Evolutionary conservation across 306 rosid genomes (phyloP).

Genomic region (Cucurbita moschata): DNA sequence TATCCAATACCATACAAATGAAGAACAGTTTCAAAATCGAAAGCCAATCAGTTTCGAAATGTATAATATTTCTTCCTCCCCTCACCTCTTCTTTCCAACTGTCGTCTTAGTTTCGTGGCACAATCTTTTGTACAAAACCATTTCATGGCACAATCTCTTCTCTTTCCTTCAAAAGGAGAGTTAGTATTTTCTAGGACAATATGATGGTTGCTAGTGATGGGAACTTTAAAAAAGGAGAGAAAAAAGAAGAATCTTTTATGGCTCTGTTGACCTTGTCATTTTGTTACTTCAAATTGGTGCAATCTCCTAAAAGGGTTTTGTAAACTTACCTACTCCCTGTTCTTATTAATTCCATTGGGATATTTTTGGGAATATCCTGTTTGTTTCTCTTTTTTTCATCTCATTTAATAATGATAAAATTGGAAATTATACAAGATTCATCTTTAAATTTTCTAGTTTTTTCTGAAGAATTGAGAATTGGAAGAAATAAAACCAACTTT

Average conservation of each 20-base stretch:
- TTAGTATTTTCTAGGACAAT: neutral
- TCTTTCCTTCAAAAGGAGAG: neutral
- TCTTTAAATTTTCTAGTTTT: neutral
- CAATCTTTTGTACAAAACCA: neutral
- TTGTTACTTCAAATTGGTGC: neutral
- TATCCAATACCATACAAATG: too few relatives aligned
- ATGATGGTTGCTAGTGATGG: neutral
- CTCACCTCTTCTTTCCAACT: neutral
- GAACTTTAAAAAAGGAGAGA: conserved; percentile 3
- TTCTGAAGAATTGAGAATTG: neutral
- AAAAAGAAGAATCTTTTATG: conserved; percentile 1
- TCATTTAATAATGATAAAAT: neutral
- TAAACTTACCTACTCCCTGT: neutral
- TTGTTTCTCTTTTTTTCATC: neutral
- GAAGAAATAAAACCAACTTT: neutral
- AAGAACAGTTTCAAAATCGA: too few relatives aligned
- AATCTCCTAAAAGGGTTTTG: neutral
- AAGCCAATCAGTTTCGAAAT: neutral
- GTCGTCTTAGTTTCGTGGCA: neutral
- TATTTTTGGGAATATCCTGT: neutral
- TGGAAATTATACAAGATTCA: neutral
- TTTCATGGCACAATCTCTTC: neutral
- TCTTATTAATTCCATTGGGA: neutral
- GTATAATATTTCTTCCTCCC: neutral
- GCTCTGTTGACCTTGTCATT: neutral